phyloP scores from a whole-genome alignment of 768 basidiomycete genomes.

The Leccinum variicolor region DNA sequence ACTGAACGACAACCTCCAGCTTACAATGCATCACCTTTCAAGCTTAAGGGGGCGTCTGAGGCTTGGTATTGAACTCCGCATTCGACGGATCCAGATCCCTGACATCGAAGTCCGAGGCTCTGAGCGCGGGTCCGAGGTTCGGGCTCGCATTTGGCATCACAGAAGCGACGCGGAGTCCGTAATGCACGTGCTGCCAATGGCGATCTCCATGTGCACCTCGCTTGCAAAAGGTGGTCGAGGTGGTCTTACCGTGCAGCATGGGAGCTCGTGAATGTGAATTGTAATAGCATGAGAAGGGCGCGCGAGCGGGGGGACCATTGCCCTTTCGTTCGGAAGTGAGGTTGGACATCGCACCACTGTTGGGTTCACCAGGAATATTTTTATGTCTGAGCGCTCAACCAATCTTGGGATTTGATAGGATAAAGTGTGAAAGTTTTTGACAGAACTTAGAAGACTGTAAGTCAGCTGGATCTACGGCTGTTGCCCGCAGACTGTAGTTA shows the following conservation, averaged over 20 bases:
- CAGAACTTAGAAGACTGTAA: neutral
- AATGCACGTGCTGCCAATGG: neutral
- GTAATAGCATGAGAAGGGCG: neutral
- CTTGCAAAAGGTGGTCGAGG: neutral
- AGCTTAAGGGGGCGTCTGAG: neutral
- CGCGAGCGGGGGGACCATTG: neutral
- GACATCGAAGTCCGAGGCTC: constrained; percentile 4
- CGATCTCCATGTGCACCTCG: neutral
- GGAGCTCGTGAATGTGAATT: neutral
- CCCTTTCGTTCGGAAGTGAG: neutral
- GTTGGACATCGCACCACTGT: neutral
- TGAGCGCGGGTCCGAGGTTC: neutral
- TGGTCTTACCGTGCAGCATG: neutral
- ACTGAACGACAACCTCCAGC: neutral
- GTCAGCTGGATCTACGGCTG: neutral
- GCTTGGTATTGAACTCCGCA: constrained; percentile 3
- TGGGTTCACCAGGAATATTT: neutral
- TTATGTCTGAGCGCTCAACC: neutral
- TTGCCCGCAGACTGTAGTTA: too few species aligned
- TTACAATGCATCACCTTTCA: constrained; percentile 8
- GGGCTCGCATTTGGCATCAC: neutral
- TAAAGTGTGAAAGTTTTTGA: neutral
- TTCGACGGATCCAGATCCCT: constrained; percentile 6
- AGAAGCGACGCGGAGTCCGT: neutral
- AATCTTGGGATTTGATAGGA: neutral